Conservation (phyloP, 495 filamentous ascomycete species). For the Lasiosphaeris hirsuta region DNA sequence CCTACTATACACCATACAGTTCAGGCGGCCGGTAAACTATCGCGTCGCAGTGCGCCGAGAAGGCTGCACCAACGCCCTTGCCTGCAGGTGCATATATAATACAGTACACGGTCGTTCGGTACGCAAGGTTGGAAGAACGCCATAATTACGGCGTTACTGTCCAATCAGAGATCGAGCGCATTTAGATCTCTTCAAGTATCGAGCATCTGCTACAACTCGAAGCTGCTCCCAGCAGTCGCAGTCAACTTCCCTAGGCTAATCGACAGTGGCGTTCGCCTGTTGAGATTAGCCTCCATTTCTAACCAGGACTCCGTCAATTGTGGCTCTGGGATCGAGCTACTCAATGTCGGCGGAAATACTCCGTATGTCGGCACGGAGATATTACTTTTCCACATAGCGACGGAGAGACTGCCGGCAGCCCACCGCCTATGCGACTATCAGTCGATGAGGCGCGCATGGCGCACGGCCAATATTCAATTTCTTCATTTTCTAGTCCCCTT, state of each 20-base stretch:
- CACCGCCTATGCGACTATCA: slow-evolving; percentile 3
- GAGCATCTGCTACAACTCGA: background rate
- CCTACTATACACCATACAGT: slow-evolving; percentile 11
- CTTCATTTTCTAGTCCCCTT: background rate
- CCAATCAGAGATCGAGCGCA: slow-evolving; percentile 10
- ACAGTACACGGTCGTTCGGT: background rate
- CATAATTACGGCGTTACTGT: background rate
- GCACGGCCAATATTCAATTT: slow-evolving; percentile 1
- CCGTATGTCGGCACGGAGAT: background rate
- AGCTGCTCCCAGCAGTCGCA: background rate
- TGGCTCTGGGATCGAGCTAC: slow-evolving; percentile 8
- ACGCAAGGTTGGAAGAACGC: background rate
- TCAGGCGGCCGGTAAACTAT: slow-evolving; percentile 11
- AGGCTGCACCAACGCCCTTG: background rate
- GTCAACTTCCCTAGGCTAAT: background rate
- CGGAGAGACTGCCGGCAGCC: slow-evolving; percentile 5
- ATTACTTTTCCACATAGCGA: background rate
- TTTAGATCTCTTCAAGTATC: background rate
- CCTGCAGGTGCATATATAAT: background rate
- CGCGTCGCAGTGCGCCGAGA: slow-evolving; percentile 2
- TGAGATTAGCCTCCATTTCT: slow-evolving; percentile 9
- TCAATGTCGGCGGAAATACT: background rate
- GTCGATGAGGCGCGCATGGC: slow-evolving; percentile 5
- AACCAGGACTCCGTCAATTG: slow-evolving; percentile 11
- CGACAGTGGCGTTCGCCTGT: slow-evolving; percentile 12